Percentiles rank a stretch among this genome's conserved stretches.
Evolutionary conservation across 805 yeast genomes (phyloP).

Genomic region (Schizosaccharomyces lindneri): DNA sequence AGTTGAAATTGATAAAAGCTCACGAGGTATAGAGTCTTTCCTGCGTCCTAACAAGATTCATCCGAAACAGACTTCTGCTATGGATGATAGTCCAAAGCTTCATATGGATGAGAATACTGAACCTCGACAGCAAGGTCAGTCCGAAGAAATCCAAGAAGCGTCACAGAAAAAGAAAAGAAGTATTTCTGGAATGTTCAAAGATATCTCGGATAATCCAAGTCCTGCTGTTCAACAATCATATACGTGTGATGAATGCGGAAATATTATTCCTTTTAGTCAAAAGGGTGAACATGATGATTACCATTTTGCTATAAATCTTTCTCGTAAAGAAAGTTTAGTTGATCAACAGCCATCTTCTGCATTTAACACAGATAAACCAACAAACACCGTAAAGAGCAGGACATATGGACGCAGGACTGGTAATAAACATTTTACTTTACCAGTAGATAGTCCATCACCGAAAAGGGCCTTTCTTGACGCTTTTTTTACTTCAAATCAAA

Average conservation of each 20-base stretch:
- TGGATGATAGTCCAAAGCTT: too few species aligned
- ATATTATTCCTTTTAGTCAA: conserved; percentile 4
- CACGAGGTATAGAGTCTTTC: background rate
- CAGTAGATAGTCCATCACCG: background rate
- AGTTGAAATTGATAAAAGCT: background rate
- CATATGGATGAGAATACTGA: too few species aligned
- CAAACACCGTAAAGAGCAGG: background rate
- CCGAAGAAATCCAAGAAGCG: too few species aligned
- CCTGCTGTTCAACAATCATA: background rate
- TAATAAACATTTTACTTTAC: background rate
- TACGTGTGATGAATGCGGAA: conserved; percentile 13
- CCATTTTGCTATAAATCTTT: conserved; percentile 16
- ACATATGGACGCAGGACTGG: background rate
- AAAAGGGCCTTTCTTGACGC: background rate
- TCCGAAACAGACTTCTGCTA: too few species aligned
- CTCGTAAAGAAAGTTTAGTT: conserved; percentile 5
- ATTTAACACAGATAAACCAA: background rate
- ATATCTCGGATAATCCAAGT: background rate
- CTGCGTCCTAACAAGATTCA: background rate
- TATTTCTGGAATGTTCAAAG: background rate
- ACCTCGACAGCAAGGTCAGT: too few species aligned
- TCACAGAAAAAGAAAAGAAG: too few species aligned
- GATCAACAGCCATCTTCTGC: background rate
- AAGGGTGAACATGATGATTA: conserved; percentile 17
- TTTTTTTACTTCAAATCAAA: background rate